Percentiles rank a stretch among this genome's conserved stretches.
Evolutionary conservation across 106 monocot genomes (phyloP).

Genomic region (Iris macrosiphon): DNA sequence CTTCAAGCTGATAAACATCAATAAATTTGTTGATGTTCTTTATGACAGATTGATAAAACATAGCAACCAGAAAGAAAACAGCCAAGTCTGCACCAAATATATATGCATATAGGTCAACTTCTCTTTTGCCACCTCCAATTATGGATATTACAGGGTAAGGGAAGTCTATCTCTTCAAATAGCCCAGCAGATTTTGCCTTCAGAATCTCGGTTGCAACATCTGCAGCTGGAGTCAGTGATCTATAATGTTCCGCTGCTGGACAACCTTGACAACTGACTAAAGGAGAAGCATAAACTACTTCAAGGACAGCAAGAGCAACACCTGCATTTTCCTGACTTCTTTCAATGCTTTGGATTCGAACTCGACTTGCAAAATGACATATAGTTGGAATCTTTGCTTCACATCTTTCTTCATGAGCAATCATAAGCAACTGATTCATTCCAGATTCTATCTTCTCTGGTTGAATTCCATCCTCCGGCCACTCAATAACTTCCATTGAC

Average conservation of each 20-base stretch:
- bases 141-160: conserved; percentile 83
- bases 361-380: conserved; percentile 54
- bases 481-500: conserved; percentile 74
- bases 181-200: conserved; percentile 35
- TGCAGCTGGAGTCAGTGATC: conserved; percentile 79
- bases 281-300: conserved; percentile 88
- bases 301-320: conserved; percentile 82
- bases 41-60: conserved; percentile 92
- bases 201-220: conserved; percentile 82
- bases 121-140: conserved; percentile 86
- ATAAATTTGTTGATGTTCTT: conserved; percentile 93
- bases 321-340: conserved; percentile 58
- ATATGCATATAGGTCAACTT: conserved; percentile 91
- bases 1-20: conserved; percentile 95
- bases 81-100: conserved; percentile 96
- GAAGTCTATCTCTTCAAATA: conserved; percentile 65
- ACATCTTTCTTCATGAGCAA: conserved; percentile 63
- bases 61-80: conserved; percentile 93
- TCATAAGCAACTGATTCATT: conserved; percentile 64
- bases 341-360: conserved; percentile 93
- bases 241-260: conserved; percentile 42
- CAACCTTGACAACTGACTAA: conserved; percentile 31
- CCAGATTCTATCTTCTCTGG: conserved; percentile 81
- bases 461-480: conserved; percentile 97
- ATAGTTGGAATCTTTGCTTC: conserved; percentile 22